Conservation (phyloP, 331 rosid genomes). For the Rosa hybrid region DNA sequence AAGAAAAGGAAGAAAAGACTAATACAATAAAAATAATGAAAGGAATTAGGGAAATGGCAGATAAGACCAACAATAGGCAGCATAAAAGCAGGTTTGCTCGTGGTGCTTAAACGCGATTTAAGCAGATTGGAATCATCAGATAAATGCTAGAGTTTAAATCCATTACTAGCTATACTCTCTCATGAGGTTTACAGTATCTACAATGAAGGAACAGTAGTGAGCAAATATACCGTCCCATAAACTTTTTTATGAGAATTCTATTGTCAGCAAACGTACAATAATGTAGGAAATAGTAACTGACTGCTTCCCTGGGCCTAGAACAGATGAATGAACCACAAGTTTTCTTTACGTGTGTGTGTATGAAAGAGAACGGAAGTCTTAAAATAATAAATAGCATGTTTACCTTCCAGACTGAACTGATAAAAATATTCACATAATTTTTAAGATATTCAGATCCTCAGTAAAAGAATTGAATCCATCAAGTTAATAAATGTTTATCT, state of each 20-base stretch:
- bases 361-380: neutral
- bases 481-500: neutral
- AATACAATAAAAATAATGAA: neutral
- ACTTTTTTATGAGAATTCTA: neutral
- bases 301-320: neutral
- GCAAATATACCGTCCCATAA: neutral
- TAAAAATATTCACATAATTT: neutral
- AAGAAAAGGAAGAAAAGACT: neutral
- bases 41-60: neutral
- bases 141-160: neutral
- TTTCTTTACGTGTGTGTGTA: neutral
- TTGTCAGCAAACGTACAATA: neutral
- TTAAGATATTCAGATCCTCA: neutral
- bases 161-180: neutral
- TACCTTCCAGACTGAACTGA: neutral
- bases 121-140: neutral
- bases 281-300: neutral
- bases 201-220: conserved; percentile 4
- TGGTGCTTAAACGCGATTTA: neutral
- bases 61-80: neutral
- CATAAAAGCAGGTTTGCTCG: neutral
- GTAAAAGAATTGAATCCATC: neutral
- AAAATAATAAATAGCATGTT: neutral
- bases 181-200: neutral
- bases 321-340: neutral